A percentile compares a stretch with the other conserved stretches of the same genome.
phyloP scores from a whole-genome alignment of 139 green algal genomes.

The Chloropicon primus region DNA sequence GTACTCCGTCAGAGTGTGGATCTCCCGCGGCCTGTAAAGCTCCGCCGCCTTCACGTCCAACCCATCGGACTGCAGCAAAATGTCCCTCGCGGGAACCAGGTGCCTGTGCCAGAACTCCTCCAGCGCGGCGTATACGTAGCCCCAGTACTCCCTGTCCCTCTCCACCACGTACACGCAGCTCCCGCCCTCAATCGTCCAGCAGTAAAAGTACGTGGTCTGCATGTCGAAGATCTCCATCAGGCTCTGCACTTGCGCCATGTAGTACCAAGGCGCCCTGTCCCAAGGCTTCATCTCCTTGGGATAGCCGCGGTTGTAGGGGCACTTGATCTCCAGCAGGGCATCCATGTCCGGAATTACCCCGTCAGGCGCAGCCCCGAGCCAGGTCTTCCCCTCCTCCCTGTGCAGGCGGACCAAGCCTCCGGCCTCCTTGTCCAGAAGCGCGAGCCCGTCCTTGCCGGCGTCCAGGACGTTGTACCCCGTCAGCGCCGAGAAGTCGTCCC shows the following conservation, averaged over 20 bases:
- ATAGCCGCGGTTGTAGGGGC: conserved; percentile 44
- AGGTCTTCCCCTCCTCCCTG: conserved; percentile 26
- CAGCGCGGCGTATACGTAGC: conserved; percentile 35
- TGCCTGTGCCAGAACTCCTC: conserved; percentile 57
- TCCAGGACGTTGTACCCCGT: conserved; percentile 20
- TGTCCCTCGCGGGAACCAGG: conserved; percentile 34
- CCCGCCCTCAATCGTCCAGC: conserved; percentile 39
- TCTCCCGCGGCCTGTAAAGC: background rate
- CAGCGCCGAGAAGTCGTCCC: conserved; percentile 30
- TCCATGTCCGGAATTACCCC: conserved; percentile 30
- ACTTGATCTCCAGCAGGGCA: conserved; percentile 60
- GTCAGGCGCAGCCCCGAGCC: conserved; percentile 52
- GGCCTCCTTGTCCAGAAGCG: background rate
- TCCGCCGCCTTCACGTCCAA: background rate
- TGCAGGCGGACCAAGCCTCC: background rate
- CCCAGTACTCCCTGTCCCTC: conserved; percentile 53
- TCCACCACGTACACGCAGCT: conserved; percentile 38
- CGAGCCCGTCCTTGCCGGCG: background rate
- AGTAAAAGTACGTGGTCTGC: conserved; percentile 42
- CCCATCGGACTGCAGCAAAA: background rate
- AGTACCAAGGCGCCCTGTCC: conserved; percentile 39
- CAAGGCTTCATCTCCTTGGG: conserved; percentile 23
- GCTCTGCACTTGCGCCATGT: conserved; percentile 57
- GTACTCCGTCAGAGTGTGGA: background rate
- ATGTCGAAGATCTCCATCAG: conserved; percentile 58